A percentile compares a stretch with the other conserved stretches of the same genome.
phyloP scores from a whole-genome alignment of 345 rosid genomes.

The Salix viminalis region DNA sequence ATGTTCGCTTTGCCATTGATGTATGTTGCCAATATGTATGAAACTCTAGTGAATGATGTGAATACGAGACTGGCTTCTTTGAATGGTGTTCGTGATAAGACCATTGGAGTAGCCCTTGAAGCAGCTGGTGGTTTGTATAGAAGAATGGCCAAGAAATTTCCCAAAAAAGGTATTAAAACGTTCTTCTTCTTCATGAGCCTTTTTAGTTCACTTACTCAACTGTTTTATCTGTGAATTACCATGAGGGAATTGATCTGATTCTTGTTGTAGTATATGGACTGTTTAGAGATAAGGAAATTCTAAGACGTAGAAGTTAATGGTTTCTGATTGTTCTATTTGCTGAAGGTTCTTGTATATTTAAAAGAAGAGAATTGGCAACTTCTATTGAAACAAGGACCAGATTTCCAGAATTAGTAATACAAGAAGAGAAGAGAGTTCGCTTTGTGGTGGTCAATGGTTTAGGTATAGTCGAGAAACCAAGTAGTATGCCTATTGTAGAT shows the following conservation, averaged over 20 bases:
- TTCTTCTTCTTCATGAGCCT: not conserved
- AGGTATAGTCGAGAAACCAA: conserved; percentile 83
- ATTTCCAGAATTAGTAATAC: conserved; percentile 93
- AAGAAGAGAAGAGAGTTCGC: conserved; percentile 90
- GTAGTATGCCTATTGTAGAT: conserved; percentile 52
- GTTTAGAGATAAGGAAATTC: no score
- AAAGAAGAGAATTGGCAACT: conserved; percentile 93
- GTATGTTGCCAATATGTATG: conserved; percentile 91
- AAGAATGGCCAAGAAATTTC: conserved; percentile 75
- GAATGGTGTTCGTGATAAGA: conserved; percentile 75
- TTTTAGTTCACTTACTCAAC: not conserved
- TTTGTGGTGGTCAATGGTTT: conserved; percentile 94
- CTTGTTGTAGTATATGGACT: no score
- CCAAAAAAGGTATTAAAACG: conserved; percentile 61
- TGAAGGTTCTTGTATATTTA: conserved; percentile 64
- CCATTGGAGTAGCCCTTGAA: conserved; percentile 86
- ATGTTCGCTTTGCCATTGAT: conserved; percentile 71
- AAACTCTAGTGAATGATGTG: conserved; percentile 69
- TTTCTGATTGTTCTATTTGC: conserved; percentile 2
- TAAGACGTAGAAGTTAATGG: not conserved
- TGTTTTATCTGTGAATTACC: not conserved
- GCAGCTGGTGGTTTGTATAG: conserved; percentile 95
- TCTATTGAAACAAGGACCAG: conserved; percentile 84
- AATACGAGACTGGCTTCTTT: conserved; percentile 69
- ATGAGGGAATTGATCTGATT: no score